These are phyloP conservation scores for Yamadazyma ubonensis DNA, from an alignment of 805 yeast genomes.

Conservation along the genomic window DNA sequence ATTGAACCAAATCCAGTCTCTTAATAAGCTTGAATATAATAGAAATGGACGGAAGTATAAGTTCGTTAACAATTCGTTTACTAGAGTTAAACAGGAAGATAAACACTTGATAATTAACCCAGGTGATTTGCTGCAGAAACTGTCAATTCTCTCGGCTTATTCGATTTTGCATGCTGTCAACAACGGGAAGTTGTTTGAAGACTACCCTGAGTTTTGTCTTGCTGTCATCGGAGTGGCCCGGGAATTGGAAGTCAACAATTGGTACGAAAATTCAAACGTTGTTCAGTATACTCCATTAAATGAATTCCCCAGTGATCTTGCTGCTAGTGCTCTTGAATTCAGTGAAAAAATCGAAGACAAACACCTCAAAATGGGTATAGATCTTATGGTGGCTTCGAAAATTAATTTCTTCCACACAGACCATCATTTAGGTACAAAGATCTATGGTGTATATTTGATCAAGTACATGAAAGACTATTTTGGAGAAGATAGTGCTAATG, in stretches of 20 bases:
- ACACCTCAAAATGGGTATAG: slow-evolving; percentile 44
- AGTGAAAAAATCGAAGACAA: slow-evolving; percentile 24
- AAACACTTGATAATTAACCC: slow-evolving; percentile 46
- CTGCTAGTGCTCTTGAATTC: slow-evolving; percentile 35
- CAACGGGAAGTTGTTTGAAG: slow-evolving; percentile 35
- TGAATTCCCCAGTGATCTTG: slow-evolving; percentile 26
- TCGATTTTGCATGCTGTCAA: slow-evolving; percentile 36
- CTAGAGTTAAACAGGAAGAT: slow-evolving; percentile 48
- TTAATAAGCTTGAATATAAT: slow-evolving; percentile 35
- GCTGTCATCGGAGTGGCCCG: slow-evolving; percentile 50
- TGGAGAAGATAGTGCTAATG: slow-evolving; percentile 39
- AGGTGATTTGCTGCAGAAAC: slow-evolving; percentile 25
- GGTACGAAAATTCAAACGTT: slow-evolving; percentile 49
- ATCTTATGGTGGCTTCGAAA: slow-evolving; percentile 45
- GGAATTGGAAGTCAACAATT: slow-evolving; percentile 46
- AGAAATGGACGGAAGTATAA: slow-evolving; percentile 51
- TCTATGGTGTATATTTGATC: slow-evolving; percentile 46
- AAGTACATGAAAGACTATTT: slow-evolving; percentile 37
- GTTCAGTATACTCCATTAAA: slow-evolving; percentile 33
- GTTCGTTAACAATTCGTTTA: slow-evolving; percentile 47
- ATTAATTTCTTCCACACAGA: slow-evolving; percentile 56
- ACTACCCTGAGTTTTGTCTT: slow-evolving; percentile 44
- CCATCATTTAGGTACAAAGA: slow-evolving; percentile 51
- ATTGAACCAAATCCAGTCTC: slow-evolving; percentile 31
- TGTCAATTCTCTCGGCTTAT: slow-evolving; percentile 44